phyloP scores from a whole-genome alignment of 2,329 filamentous ascomycete species.

The Colletotrichum acutatum region DNA sequence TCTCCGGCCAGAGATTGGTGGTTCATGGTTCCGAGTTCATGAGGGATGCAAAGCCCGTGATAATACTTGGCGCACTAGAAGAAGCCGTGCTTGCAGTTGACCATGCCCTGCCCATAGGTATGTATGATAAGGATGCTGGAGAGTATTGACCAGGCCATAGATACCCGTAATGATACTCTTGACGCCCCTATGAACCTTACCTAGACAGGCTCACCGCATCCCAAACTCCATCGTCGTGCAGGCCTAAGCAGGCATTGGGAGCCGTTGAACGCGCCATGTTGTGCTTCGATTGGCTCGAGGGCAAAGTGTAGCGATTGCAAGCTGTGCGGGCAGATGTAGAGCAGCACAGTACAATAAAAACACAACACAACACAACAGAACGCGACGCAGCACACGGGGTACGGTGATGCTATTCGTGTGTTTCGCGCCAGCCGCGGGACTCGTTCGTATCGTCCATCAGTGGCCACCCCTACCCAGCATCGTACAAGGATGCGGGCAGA shows the following conservation, averaged over 20 bases:
- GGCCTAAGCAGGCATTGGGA: conserved; percentile 25
- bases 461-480: neutral
- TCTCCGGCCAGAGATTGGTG: conserved; percentile 7
- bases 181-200: neutral
- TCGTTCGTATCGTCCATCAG: neutral
- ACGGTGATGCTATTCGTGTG: neutral
- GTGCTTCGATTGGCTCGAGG: conserved; percentile 26
- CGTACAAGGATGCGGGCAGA: neutral
- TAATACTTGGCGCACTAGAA: neutral
- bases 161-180: too few species aligned
- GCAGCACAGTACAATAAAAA: neutral
- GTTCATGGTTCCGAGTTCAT: neutral
- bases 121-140: neutral
- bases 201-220: conserved; percentile 31
- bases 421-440: conserved; percentile 20
- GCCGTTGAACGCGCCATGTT: conserved; percentile 12
- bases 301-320: neutral
- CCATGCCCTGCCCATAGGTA: neutral
- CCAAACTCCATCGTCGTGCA: conserved; percentile 31
- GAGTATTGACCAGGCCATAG: conserved; percentile 1
- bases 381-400: conserved; percentile 7
- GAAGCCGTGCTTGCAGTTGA: conserved; percentile 1
- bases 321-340: conserved; percentile 1
- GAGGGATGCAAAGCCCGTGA: neutral
- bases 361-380: neutral